Evolutionary conservation across 2,329 filamentous ascomycete species (phyloP), one percentile per base, ranked within the genome.

Genomic region (Coniochaeta sp.): DNA sequence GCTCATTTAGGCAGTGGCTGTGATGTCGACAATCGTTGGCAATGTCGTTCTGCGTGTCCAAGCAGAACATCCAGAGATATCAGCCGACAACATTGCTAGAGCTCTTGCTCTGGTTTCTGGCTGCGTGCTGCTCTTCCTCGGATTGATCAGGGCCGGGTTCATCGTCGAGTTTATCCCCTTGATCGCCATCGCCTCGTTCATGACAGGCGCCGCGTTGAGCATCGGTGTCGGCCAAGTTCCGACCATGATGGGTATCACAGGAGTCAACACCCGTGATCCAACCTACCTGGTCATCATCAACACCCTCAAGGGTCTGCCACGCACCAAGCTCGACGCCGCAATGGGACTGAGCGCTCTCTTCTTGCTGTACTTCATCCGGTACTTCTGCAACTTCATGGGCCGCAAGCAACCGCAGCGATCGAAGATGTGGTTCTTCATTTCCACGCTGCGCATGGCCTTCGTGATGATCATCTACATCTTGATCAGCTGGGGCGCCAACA

Each of bases 381-480:
- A 72, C 55, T 75, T 75, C 54, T 91, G 88, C 74, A 81, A 78
- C 57, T 79, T 73, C 59, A 80, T 86, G 70, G 87, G 86, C 19
- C 80, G 77, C 68, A 83, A 81, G 62, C 78, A 86, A 59, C 89
- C 90, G 0, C 70, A 76, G 6, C 78, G 77, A 56, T 81, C 81
- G 61, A 88, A 88, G 71, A 68, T 83, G 6, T 91, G 86, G 81
- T 89, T 90, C 68, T 91, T 90, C 71, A 70, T 85, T 38, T 87
- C 85, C n/a, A 92, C 90, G 0, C 77, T 93, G 7, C 83, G 90
- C 12, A 86, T 90, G 31, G 89, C 85, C 0, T 90, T 93, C 67
- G 85, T 90, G 59, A 89, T 93, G 34, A 74, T 96, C 47, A 78
- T 96, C 6, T 98, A 93, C 75, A 96, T 92, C 40, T 78, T 96